These are phyloP conservation scores for Tillandsia fasciculata DNA, from an alignment of 176 grass and related monocot genomes.

Conservation along the genomic window DNA sequence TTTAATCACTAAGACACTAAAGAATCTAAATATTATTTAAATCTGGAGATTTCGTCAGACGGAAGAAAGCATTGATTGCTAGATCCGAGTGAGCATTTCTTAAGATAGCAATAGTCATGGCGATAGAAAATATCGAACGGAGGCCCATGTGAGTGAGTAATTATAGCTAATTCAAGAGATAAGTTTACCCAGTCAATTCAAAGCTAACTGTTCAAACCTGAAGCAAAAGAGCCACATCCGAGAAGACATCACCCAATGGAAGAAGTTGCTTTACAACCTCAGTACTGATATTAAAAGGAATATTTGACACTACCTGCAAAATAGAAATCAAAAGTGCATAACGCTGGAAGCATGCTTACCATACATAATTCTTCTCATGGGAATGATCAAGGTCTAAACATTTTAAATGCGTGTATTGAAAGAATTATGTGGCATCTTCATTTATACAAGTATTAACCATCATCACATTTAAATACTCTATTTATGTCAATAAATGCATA, in stretches of 20 bases:
- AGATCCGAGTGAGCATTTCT: no score
- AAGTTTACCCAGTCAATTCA: background rate
- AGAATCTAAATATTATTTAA: no score
- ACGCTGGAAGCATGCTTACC: background rate
- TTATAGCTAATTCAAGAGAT: background rate
- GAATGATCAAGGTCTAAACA: no score
- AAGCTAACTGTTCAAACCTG: conserved; percentile 44
- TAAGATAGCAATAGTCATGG: no score
- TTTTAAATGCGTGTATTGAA: background rate
- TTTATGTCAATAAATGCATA: no score
- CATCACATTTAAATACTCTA: no score
- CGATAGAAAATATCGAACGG: no score
- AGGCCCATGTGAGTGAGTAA: no score
- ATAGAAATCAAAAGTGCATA: background rate
- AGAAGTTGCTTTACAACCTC: conserved; percentile 87
- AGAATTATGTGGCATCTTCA: background rate
- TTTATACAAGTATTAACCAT: no score
- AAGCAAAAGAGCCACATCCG: conserved; percentile 75
- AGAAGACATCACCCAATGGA: conserved; percentile 94
- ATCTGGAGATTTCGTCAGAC: no score
- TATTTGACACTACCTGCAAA: conserved; percentile 84
- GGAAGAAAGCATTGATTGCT: no score
- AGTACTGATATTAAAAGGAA: conserved; percentile 95
- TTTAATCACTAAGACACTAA: no score
- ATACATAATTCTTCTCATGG: background rate